Evolutionary conservation across 164 flowering plant genomes (phyloP), one percentile per base, ranked within the genome.

Genomic region (Tetracentron sinense): DNA sequence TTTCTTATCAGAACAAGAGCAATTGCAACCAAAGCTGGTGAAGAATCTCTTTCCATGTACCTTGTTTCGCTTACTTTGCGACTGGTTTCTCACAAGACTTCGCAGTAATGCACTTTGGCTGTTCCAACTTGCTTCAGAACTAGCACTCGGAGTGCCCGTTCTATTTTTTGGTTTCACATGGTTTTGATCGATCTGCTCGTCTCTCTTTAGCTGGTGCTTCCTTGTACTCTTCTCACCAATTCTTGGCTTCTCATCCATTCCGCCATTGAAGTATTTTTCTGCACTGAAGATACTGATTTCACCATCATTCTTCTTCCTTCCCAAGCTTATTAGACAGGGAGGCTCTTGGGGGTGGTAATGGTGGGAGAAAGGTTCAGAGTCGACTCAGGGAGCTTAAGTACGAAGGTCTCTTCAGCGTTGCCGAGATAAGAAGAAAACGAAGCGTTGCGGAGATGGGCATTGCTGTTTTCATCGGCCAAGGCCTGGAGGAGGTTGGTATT

Each of bases 211-310:
- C 15, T 33, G 68, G 15, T 50, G 38, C 6, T 15, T 63, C 28
- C 33, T 60, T 33, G 57, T 42, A 42, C 21, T 27, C 29, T 58
- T 67, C 25, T 58, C 54, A 28, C 21, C 3, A 35, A 35, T 17
- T 63, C 54, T 66, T 25, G 72, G 65, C 30, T 56, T 60, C 38
- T 60, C 74, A 33, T 79, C 79, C 21, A 79, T 72, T 26, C 22
- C 79, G 54, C 84, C 87, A 52, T 69, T 82, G 79, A 91, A 88
- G 77, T 88, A 88, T 63, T 77, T 87, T 26, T 85, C 89, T 0
- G 96, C 97, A 49, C 79, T 72, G 46, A 91, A 91, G 10, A 91
- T 78, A 25, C 82, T 85, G 42, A 90, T 82, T 63, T 88, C 97
- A 26, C 73, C 81, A 53, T 86, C 86, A n/a, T 74, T 68, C 65